phyloP scores from a whole-genome alignment of 352 stramenopile genomes.

The Halophytophthora polymorphica region DNA sequence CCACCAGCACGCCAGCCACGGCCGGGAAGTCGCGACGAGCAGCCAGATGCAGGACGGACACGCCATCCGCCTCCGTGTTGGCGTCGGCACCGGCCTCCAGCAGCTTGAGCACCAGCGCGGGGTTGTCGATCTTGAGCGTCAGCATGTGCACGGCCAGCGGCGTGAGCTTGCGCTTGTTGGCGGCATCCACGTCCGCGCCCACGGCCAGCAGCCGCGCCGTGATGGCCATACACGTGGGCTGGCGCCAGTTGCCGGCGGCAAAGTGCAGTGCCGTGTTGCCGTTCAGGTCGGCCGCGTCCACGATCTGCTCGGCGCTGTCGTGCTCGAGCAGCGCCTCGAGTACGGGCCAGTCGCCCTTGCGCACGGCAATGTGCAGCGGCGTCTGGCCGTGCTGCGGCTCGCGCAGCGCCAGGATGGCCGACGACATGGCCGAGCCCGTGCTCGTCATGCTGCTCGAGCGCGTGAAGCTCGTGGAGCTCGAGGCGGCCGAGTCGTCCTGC shows the following conservation, averaged over 20 bases:
- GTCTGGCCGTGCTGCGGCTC: constrained; percentile 76
- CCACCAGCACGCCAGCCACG: constrained; percentile 55
- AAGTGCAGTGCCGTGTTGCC: constrained; percentile 84
- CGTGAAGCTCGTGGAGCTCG: constrained; percentile 31
- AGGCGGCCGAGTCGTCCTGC: constrained; percentile 55
- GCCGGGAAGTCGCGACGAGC: constrained; percentile 45
- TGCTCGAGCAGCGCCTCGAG: constrained; percentile 70
- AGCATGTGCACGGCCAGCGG: constrained; percentile 78
- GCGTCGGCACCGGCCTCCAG: constrained; percentile 55
- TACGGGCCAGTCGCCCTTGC: constrained; percentile 66
- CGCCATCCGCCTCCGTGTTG: constrained; percentile 60
- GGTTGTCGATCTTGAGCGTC: constrained; percentile 74
- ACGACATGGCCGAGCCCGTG: constrained; percentile 59
- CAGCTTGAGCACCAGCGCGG: constrained; percentile 57
- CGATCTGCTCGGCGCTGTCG: constrained; percentile 62
- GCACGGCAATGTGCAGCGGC: constrained; percentile 75
- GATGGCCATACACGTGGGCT: constrained; percentile 41
- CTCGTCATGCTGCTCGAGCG: constrained; percentile 57
- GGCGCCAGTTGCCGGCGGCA: constrained; percentile 57
- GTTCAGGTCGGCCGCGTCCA: constrained; percentile 72
- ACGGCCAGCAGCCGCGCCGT: constrained; percentile 43
- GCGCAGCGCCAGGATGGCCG: constrained; percentile 59
- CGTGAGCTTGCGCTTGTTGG: constrained; percentile 66
- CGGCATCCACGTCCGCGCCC: constrained; percentile 44
- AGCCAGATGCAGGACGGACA: constrained; percentile 62